These are phyloP conservation scores for Trametes pubescens DNA, from an alignment of 1,284 basidiomycete genomes.

Conservation along the genomic window DNA sequence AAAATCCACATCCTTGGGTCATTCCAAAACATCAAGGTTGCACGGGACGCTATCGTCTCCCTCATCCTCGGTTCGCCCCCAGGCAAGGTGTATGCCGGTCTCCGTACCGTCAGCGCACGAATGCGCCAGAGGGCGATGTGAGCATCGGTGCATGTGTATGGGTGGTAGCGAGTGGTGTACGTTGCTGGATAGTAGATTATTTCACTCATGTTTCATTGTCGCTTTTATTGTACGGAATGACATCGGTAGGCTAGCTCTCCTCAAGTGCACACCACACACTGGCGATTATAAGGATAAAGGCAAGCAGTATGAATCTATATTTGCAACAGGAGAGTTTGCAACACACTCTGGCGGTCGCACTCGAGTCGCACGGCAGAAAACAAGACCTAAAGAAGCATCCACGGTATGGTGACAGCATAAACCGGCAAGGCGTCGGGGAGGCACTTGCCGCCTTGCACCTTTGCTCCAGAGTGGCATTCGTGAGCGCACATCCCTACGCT, in stretches of 20 bases:
- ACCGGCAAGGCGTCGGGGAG: no score
- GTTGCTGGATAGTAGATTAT: conserved; percentile 12
- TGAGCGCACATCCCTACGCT: no score
- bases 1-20: conserved; percentile 96
- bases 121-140: conserved; percentile 90
- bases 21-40: conserved; percentile 97
- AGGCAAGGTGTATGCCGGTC: conserved; percentile 94
- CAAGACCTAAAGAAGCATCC: no score
- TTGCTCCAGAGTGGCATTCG: no score
- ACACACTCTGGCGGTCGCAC: no score
- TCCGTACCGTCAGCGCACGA: conserved; percentile 90
- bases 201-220: conserved; percentile 14
- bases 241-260: neutral
- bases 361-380: no score
- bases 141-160: conserved; percentile 12
- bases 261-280: neutral
- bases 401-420: no score
- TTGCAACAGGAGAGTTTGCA: no score
- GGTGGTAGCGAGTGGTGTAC: neutral
- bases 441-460: no score
- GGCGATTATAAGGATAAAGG: no score
- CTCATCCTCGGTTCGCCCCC: conserved; percentile 96
- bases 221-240: conserved; percentile 8
- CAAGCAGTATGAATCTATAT: no score
- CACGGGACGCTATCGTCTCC: conserved; percentile 94